phyloP scores from a whole-genome alignment of 176 grass and related monocot genomes.

The Musa beccarii region DNA sequence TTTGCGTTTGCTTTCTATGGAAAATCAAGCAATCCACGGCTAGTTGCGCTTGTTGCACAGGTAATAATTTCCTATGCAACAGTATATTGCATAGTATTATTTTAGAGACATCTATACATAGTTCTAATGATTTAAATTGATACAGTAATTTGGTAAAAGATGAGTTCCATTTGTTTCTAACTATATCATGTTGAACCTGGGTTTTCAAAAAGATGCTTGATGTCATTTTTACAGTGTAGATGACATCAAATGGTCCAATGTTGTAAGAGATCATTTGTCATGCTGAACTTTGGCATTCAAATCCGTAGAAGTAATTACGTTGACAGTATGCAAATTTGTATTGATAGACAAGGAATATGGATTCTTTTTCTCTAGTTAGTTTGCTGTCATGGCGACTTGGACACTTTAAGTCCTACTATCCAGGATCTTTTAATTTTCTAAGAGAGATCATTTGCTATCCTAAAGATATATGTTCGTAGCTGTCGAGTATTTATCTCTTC shows the following conservation, averaged over 20 bases:
- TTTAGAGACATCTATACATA: not conserved
- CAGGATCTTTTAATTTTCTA: not conserved
- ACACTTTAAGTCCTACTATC: not conserved
- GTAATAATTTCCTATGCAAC: constrained; percentile 22
- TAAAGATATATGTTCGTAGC: not conserved
- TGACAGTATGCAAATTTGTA: not conserved
- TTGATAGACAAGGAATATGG: not conserved
- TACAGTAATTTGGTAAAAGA: not conserved
- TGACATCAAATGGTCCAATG: not conserved
- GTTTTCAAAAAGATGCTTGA: not conserved
- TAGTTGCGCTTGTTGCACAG: constrained; percentile 89
- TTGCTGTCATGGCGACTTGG: not conserved
- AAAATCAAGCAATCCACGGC: constrained; percentile 53
- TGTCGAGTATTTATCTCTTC: not conserved
- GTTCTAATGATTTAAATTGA: not conserved
- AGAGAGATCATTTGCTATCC: not conserved
- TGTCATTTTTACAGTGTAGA: not conserved
- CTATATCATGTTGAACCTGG: not conserved
- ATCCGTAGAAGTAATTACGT: not conserved
- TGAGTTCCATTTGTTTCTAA: not conserved
- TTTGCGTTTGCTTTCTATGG: constrained; percentile 93
- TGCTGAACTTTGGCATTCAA: not conserved
- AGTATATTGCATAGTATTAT: not conserved
- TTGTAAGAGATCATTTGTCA: not conserved
- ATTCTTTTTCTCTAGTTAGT: not conserved